Evolutionary conservation across 2,329 filamentous ascomycete species (phyloP), one percentile per base, ranked within the genome.

Genomic region (Beauveria sp.): DNA sequence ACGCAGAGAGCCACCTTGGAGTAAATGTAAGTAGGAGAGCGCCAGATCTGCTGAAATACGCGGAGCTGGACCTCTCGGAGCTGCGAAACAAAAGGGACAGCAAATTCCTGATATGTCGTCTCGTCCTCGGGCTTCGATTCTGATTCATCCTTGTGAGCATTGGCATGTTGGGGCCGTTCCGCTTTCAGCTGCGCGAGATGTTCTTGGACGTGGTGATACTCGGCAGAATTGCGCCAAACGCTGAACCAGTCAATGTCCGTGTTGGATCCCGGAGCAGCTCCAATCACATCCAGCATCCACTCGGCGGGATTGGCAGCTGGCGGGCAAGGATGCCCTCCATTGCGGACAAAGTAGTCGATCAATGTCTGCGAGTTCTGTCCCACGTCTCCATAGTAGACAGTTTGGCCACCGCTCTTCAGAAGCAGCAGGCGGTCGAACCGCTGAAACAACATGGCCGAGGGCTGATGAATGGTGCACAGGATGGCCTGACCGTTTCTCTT

Each of bases 21-120:
- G 78, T 93, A 96, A 73, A 96, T 93, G 78, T 96, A 96, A 4
- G 87, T 83, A 0, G 92, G 92, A 0, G 88, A 93, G 64, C 92
- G 89, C 91, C 92, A 96, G 81, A 95, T 96, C 73, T 96, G 91
- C 71, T 93, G 84, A 79, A 95, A 95, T 28, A 95, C 88, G 69
- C 92, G 90, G 66, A 82, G 73, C 22, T 85, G 82, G 62, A 91
- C 89, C 69, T 87, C 81, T 61, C 75, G 77, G 48, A 93, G 77
- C 73, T 96, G 92, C 6, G 78, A 69, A 43, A 66, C 69, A 71
- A 96, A 91, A 0, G 89, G 84, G 5, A 90, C 89, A 3, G 92
- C 92, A 64, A 96, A 96, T 72, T 96, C 90, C 64, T 85, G 83
- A 74, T 87, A 90, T 65, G 73, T 74, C 54, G 73, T 74, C 16